Base-by-base conservation (phyloP, 768 basidiomycete species). In the Boletus rubropictus region DNA sequence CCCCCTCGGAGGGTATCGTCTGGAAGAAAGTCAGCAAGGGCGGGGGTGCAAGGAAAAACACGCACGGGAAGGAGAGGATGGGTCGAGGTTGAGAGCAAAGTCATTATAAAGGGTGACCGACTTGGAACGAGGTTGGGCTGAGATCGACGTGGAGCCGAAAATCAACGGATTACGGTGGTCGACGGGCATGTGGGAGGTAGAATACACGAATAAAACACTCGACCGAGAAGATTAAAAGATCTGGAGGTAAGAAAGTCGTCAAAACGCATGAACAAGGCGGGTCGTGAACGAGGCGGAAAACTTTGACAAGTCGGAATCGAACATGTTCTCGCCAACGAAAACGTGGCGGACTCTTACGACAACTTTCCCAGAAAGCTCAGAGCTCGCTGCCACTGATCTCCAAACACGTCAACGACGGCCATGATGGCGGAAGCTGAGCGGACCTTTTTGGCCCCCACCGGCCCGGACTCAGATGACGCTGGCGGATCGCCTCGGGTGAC, bases 11-110 rank as follows among this genome's bases (percentile, higher is more conserved):
- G 43, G 12, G 51, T 41, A 35, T 59, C 53, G 20, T 54, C 61
- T 56, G 39, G 32, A 45, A 53, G 42, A 40, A 25, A 28, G 33
- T 68, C 39, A 70, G 67, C 52, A 75, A 69, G 32, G 72, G 61
- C 14, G 60, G 36, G 71, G 33, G 64, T 66, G 39, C 66, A 31
- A 27, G 41, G 48, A 42, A 55, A 38, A 32, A 42, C 45, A 53
- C 57, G 51, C 56, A 65, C 64, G 42, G 17, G 56, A 57, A 44
- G 31, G 38, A 5, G 44, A 11, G 39, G 40, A 24, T 22, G 29
- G 41, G 35, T 10, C 27, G n/a, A 41, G 22, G 17, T 5, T 31
- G 41, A 43, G 31, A 25, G 35, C 17, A 44, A 38, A 42, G 47
- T 56, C 64, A 56, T 67, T 51, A 57, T 55, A 53, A 52, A 50